phyloP scores from a whole-genome alignment of 164 flowering plant genomes.

The Piper longum region DNA sequence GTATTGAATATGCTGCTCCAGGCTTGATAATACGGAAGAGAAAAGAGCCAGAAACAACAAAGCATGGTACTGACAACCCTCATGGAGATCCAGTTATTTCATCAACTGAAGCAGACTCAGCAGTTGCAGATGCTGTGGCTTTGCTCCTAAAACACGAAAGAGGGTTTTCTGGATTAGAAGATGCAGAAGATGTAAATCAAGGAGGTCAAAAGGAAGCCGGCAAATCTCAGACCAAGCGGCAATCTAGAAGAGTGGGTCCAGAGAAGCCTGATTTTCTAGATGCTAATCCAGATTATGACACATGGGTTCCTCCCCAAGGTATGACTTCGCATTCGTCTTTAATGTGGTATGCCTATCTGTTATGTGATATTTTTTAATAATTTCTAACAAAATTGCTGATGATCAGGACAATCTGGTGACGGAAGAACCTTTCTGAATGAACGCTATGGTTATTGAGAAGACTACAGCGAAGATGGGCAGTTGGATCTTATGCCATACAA shows the following conservation, averaged over 20 bases:
- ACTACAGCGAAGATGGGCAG: not conserved
- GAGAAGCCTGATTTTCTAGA: slow-evolving; percentile 64
- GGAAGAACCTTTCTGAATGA: slow-evolving; percentile 86
- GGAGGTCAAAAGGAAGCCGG: slow-evolving; percentile 3
- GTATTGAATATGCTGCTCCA: slow-evolving; percentile 59
- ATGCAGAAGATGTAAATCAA: slow-evolving; percentile 12
- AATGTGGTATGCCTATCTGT: no score
- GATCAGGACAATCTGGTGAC: slow-evolving; percentile 96
- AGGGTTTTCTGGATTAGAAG: slow-evolving; percentile 36
- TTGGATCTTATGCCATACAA: no score
- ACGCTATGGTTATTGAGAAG: slow-evolving; percentile 63
- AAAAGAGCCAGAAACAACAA: slow-evolving; percentile 37
- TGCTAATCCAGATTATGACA: slow-evolving; percentile 30
- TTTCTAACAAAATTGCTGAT: slow-evolving; percentile 5
- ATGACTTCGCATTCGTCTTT: slow-evolving; percentile 2
- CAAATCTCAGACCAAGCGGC: slow-evolving; percentile 17
- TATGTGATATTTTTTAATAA: not conserved
- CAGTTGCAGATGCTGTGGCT: slow-evolving; percentile 79
- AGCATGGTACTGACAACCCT: slow-evolving; percentile 13
- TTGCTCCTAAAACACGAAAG: slow-evolving; percentile 57
- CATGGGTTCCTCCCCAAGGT: slow-evolving; percentile 99
- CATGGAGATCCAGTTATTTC: slow-evolving; percentile 19
- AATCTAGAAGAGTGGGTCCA: slow-evolving; percentile 67
- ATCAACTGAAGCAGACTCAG: slow-evolving; percentile 22
- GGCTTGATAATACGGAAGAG: slow-evolving; percentile 83